A percentile compares a stretch with the other conserved stretches of the same genome.
phyloP scores from a whole-genome alignment of 1,284 basidiomycete genomes.

The Chalciporus sp. region DNA sequence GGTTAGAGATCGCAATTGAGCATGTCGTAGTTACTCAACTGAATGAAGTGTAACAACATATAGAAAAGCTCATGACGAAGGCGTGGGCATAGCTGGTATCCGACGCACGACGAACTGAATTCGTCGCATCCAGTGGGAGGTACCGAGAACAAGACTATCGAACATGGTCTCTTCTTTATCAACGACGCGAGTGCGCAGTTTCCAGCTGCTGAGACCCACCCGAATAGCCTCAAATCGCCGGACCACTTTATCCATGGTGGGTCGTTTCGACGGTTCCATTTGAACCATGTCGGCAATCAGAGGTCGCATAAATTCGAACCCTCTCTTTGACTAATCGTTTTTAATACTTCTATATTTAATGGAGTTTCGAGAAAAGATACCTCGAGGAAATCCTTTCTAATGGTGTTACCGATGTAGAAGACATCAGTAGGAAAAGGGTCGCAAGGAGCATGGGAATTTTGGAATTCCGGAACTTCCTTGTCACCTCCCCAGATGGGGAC shows the following conservation, averaged over 20 bases:
- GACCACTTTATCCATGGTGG: neutral
- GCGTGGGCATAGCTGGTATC: no score
- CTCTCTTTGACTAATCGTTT: no score
- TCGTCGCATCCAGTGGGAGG: neutral
- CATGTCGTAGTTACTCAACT: slow-evolving; percentile 32
- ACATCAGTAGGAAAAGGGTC: neutral
- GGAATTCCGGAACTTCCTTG: no score
- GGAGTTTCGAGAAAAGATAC: neutral
- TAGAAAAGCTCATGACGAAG: no score
- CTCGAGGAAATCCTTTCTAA: neutral
- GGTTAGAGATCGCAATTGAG: slow-evolving; percentile 25
- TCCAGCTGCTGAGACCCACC: neutral
- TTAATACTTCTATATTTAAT: no score
- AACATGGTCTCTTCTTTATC: neutral
- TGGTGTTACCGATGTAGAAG: neutral
- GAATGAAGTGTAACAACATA: no score
- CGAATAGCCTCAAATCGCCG: neutral
- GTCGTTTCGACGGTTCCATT: neutral
- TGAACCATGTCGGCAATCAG: neutral
- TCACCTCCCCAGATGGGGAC: no score
- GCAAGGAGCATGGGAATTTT: no score
- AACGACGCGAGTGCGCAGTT: neutral
- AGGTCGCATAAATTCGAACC: neutral
- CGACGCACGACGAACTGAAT: no score
- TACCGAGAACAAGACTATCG: neutral